Conservation (phyloP, 2,329 filamentous ascomycete genomes). For the Verticillium isaacii region DNA sequence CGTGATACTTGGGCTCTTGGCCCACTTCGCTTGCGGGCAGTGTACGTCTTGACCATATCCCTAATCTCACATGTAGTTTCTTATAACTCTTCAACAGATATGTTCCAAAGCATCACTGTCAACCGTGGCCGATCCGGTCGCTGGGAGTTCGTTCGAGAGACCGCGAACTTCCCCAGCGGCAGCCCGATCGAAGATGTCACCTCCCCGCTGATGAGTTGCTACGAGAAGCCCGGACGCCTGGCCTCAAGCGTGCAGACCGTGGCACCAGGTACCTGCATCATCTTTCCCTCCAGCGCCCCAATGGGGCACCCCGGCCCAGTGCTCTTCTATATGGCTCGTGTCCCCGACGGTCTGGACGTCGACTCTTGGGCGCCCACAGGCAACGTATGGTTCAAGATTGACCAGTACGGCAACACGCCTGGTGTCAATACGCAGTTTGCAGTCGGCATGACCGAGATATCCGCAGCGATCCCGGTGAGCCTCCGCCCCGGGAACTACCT, state of each 20-base stretch:
- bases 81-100: not conserved
- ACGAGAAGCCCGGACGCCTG: slow-evolving; percentile 12
- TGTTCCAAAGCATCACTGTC: not conserved
- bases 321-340: slow-evolving; percentile 32
- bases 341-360: slow-evolving; percentile 24
- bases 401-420: slow-evolving; percentile 23
- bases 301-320: slow-evolving; percentile 38
- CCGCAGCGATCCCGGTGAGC: not conserved
- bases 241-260: not conserved
- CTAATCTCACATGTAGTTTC: not conserved
- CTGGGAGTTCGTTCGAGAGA: slow-evolving; percentile 25
- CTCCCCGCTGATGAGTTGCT: slow-evolving; percentile 23
- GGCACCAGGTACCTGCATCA: slow-evolving; percentile 2
- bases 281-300: slow-evolving; percentile 29
- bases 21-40: not conserved
- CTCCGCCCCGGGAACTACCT: slow-evolving; percentile 30
- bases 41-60: not conserved
- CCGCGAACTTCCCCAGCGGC: slow-evolving; percentile 25
- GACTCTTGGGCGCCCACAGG: slow-evolving; percentile 30
- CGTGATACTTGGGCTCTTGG: not conserved
- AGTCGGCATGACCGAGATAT: not conserved
- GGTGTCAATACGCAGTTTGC: not conserved
- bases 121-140: not conserved
- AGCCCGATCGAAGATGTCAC: slow-evolving; percentile 21
- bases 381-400: slow-evolving; percentile 38